phyloP scores from a whole-genome alignment of 2,329 filamentous ascomycete species.

The Neophaeococcomyces aloes region DNA sequence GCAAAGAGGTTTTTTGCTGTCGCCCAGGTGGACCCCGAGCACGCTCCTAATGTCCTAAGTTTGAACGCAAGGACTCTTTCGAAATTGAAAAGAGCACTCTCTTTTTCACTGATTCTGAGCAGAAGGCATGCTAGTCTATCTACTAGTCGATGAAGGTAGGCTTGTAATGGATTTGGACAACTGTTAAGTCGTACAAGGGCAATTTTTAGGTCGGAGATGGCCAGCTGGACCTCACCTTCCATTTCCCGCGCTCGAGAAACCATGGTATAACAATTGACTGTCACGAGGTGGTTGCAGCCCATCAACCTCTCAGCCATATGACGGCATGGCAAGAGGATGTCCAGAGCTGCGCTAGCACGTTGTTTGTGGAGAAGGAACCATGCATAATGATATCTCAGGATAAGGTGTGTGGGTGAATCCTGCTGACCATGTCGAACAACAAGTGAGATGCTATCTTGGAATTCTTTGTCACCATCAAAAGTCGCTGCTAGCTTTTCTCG shows the following conservation, averaged over 20 bases:
- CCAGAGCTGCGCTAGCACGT: conserved; percentile 5
- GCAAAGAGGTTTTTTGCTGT: not conserved
- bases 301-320: conserved; percentile 14
- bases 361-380: conserved; percentile 11
- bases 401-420: conserved; percentile 12
- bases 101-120: not conserved
- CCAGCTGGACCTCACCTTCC: conserved; percentile 1
- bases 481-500: not conserved
- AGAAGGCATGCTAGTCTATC: conserved; percentile 4
- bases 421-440: not conserved
- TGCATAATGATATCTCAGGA: conserved; percentile 13
- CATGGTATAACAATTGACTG: conserved; percentile 15
- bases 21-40: not conserved
- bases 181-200: not conserved
- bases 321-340: conserved; percentile 4
- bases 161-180: not conserved
- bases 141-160: conserved; percentile 1
- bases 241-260: conserved; percentile 10
- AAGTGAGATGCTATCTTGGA: not conserved
- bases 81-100: not conserved
- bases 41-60: not conserved
- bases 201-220: not conserved
- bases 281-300: conserved; percentile 14
- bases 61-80: conserved; percentile 2
- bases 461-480: not conserved